phyloP scores from a whole-genome alignment of 2,329 filamentous ascomycete genomes.

The Claviceps cyperi region DNA sequence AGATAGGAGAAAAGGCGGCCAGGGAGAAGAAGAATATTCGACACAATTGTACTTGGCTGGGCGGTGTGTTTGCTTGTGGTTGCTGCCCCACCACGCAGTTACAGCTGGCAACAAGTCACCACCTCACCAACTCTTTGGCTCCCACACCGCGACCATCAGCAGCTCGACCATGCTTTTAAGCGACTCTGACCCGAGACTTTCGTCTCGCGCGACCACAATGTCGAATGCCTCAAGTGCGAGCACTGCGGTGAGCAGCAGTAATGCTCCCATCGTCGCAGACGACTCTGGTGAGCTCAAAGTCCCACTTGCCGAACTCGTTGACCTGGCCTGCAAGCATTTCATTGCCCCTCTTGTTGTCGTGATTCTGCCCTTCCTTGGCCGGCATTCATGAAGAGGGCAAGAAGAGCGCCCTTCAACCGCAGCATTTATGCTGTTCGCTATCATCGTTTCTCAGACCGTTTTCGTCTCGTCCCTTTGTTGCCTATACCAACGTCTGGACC shows the following conservation, averaged over 20 bases:
- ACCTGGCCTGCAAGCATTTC: constrained; percentile 4
- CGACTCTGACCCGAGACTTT: constrained; percentile 23
- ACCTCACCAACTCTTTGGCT: neutral
- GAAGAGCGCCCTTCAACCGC: neutral
- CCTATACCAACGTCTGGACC: neutral
- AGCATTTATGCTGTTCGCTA: neutral
- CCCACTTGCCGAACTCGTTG: constrained; percentile 3
- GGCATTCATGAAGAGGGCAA: neutral
- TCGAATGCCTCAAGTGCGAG: constrained; percentile 20
- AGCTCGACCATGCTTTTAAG: constrained; percentile 24
- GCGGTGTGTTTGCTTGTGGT: neutral
- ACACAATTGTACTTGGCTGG: constrained; percentile 7
- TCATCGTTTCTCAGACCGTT: neutral
- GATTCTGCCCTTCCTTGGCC: constrained; percentile 5
- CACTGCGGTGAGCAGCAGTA: constrained; percentile 13
- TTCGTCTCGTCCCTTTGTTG: neutral
- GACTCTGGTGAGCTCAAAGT: constrained; percentile 25
- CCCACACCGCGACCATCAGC: neutral
- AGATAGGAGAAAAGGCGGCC: neutral
- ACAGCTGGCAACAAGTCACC: constrained; percentile 7
- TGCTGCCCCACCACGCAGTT: neutral
- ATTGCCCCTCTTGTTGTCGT: constrained; percentile 21
- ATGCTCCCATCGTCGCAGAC: constrained; percentile 13
- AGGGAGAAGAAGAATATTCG: constrained; percentile 5
- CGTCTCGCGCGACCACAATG: constrained; percentile 20